Evolutionary conservation across 192 early-diverging fungal species (phyloP), one percentile per base, ranked within the genome.

Genomic region (Podila horticola): DNA sequence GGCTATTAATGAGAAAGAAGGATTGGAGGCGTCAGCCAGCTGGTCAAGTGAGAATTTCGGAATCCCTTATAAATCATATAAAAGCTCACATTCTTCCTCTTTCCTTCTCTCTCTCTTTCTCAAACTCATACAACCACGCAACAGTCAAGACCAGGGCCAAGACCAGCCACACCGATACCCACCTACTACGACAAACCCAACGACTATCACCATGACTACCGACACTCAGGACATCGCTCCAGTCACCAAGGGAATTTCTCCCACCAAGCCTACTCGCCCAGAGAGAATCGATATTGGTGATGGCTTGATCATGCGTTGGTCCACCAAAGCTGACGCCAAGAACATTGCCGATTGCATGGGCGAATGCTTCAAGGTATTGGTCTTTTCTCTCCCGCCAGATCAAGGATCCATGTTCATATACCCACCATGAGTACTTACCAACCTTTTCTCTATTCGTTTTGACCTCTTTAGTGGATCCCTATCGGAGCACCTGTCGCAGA

Each of bases 271-370:
- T 13, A 22, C 52, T 26, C 52, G 59, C 17, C 30, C 59, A 11
- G 13, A 61, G 59, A 24, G 59, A 20, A 30, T 61, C 29, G 30
- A 61, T 19, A 61, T 61, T 30, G 59, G 59, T 6, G 29, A 61
- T 61, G 59, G 59, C 3, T 24, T 61, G 28, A 61, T 61, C 59
- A 61, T 61, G 59, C 59, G 59, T 33, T 61, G 59, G 59, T 61
- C 59, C 30, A 61, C 59, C 30, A 24, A 20, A 19, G 59, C 59
- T 19, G 59, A 61, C 6, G 59, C 29, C 29, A 28, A 34, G 31
- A 61, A 61, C 19, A 33, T 61, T 33, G 59, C 59, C 17, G 59
- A 61, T 13, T 30, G 26, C 30, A 33, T 61, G 28, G 59, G 7
- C 28, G 59, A 61, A 6, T 28, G 28, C 26, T 61, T 61, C 30